A percentile compares a stretch with the other conserved stretches of the same genome.
These are phyloP conservation scores for Volvox reticuliferus DNA, from an alignment of 139 green algal species.

Conservation along the genomic window DNA sequence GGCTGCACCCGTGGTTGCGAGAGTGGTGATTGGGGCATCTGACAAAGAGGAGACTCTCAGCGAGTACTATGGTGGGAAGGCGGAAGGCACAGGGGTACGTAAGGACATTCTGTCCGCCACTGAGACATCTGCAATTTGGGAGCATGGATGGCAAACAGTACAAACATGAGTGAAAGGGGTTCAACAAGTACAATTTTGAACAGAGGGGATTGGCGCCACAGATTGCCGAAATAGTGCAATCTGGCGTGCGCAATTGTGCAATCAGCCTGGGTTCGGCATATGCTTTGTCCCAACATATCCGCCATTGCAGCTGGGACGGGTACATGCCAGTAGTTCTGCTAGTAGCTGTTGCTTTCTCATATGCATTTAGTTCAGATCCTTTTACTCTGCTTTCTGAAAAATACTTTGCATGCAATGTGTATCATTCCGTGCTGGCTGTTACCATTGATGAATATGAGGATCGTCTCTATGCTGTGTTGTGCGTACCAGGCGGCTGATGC, in stretches of 20 bases:
- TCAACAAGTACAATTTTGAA: background rate
- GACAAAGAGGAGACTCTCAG: constrained; percentile 54
- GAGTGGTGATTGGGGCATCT: background rate
- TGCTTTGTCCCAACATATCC: no score
- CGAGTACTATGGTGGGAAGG: constrained; percentile 54
- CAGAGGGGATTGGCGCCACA: background rate
- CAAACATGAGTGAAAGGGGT: no score
- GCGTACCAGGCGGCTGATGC: constrained; percentile 34
- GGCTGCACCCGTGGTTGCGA: constrained; percentile 48
- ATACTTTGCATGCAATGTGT: background rate
- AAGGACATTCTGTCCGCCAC: no score
- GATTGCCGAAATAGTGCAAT: background rate
- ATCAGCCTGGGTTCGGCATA: no score
- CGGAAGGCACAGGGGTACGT: constrained; percentile 18
- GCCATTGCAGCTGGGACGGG: background rate
- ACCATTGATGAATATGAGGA: background rate
- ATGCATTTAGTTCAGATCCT: background rate
- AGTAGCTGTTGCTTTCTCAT: background rate
- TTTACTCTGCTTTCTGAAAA: background rate
- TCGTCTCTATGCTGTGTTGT: background rate
- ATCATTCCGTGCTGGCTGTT: background rate
- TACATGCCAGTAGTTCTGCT: background rate
- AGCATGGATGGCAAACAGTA: background rate
- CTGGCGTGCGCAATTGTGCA: no score
- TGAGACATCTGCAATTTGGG: no score